Evolutionary conservation across 306 rosid species (phyloP), one percentile per base, ranked within the genome.

Genomic region (Astragalus membranaceus): DNA sequence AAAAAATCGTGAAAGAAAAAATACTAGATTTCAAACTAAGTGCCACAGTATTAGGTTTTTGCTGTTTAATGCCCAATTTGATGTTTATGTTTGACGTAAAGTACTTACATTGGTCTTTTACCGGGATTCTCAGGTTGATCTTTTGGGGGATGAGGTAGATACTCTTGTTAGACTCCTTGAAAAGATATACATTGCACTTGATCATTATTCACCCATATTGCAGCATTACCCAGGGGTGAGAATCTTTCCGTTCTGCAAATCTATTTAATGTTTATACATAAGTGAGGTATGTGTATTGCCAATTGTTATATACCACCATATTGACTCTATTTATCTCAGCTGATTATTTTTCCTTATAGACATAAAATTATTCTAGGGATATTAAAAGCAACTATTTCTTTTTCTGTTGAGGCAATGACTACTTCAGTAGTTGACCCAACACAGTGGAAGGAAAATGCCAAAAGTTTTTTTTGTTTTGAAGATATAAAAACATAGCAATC

Each of bases 161-260:
- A 64, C 86, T 16, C 87, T 89, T 73, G 78, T 77, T 59, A 55
- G 82, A 70, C 95, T 95, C 76, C 84, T 83, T 50, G 84, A 79
- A 76, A 68, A 69, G 67, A 79, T 94, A 79, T 88, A 91, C 69
- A 82, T 88, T 23, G 96, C 85, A 10, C 97, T 94, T 30, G 96
- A 94, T 80, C 97, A 89, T 82, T 94, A 94, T 87, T 88, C 97
- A 47, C 97, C 96, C 52, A 85, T 94, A 64, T 69, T 94, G 86
- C 82, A 85, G 76, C 99, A 94, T 86, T 94, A 94, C 81, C 92
- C 95, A 5, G 97, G 99, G 80, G 99, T 94, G 75, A 87, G 96
- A 65, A 54, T 29, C 73, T 51, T 49, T 32, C 52, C 52, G 41
- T 73, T 67, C 42, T 72, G 39, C 29, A 16, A 10, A 52, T 52